Percentiles rank a stretch among this genome's conserved stretches.
These are phyloP conservation scores for Barnettozyma salicaria DNA, from an alignment of 805 yeast species.

Conservation along the genomic window DNA sequence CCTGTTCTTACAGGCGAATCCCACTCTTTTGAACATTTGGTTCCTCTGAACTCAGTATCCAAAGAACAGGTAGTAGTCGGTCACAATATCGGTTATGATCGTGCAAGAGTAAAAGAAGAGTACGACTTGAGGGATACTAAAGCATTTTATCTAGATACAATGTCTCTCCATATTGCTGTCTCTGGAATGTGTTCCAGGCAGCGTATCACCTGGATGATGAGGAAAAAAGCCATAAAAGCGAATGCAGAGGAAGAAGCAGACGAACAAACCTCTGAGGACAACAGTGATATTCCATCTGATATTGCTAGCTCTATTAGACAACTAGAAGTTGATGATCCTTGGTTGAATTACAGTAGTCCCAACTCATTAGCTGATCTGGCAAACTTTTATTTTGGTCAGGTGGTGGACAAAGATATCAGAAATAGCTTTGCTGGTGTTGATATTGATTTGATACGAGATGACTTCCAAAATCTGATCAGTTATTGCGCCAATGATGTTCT, in stretches of 20 bases:
- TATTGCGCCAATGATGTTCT: conserved; percentile 86
- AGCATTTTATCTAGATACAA: conserved; percentile 81
- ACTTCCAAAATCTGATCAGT: conserved; percentile 54
- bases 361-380: conserved; percentile 81
- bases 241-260: conserved; percentile 17
- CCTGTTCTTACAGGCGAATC: conserved; percentile 66
- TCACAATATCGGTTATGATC: conserved; percentile 84
- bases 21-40: conserved; percentile 46
- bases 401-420: conserved; percentile 60
- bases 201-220: conserved; percentile 68
- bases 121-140: conserved; percentile 61
- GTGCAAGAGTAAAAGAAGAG: conserved; percentile 83
- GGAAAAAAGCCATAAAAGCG: conserved; percentile 32
- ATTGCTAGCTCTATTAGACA: conserved; percentile 4
- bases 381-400: conserved; percentile 63
- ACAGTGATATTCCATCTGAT: background rate
- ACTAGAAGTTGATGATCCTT: conserved; percentile 59
- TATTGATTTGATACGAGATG: conserved; percentile 45
- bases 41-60: conserved; percentile 58
- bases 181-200: conserved; percentile 93
- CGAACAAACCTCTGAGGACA: conserved; percentile 3
- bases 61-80: conserved; percentile 67
- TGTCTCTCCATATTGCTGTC: conserved; percentile 86
- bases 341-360: conserved; percentile 72
- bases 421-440: conserved; percentile 55